Conservation (phyloP, 495 filamentous ascomycete genomes). For the Lophiostoma macrostomum region DNA sequence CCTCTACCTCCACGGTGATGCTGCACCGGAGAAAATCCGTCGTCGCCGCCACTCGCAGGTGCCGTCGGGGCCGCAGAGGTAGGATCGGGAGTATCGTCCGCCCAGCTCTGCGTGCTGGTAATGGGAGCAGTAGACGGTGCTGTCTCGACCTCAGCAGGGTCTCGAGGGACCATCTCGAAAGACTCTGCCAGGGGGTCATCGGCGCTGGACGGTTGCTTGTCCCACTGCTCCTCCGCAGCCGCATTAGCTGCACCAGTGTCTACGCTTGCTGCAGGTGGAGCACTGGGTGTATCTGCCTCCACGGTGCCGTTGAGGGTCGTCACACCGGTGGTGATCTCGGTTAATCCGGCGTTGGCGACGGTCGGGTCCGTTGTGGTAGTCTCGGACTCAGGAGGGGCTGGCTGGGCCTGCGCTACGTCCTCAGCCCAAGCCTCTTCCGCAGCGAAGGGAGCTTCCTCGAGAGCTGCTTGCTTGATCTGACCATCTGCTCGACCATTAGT, state of each 20-base stretch:
- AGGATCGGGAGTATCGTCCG: conserved; percentile 51
- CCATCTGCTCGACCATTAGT: conserved; percentile 49
- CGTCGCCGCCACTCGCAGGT: conserved; percentile 41
- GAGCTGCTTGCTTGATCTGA: conserved; percentile 62
- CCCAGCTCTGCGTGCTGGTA: conserved; percentile 59
- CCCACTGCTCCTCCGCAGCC: conserved; percentile 59
- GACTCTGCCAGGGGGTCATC: conserved; percentile 59
- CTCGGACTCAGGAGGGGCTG: conserved; percentile 39
- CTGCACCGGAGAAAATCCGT: conserved; percentile 71
- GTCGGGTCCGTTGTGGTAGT: conserved; percentile 61
- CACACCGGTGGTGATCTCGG: conserved; percentile 58
- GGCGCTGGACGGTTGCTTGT: conserved; percentile 49
- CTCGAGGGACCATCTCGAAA: conserved; percentile 74
- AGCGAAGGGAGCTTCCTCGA: conserved; percentile 50
- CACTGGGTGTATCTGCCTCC: conserved; percentile 49
- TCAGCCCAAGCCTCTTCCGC: conserved; percentile 48
- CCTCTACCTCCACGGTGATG: conserved; percentile 44
- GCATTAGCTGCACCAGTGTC: conserved; percentile 39
- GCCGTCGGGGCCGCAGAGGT: conserved; percentile 37
- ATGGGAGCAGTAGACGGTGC: conserved; percentile 57
- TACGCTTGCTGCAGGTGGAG: conserved; percentile 57
- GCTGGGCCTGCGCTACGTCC: conserved; percentile 46
- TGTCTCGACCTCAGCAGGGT: conserved; percentile 72
- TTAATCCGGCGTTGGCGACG: conserved; percentile 69
- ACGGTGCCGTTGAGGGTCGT: conserved; percentile 35